Conservation (phyloP, 345 rosid species). For the Eucalyptus globulus region DNA sequence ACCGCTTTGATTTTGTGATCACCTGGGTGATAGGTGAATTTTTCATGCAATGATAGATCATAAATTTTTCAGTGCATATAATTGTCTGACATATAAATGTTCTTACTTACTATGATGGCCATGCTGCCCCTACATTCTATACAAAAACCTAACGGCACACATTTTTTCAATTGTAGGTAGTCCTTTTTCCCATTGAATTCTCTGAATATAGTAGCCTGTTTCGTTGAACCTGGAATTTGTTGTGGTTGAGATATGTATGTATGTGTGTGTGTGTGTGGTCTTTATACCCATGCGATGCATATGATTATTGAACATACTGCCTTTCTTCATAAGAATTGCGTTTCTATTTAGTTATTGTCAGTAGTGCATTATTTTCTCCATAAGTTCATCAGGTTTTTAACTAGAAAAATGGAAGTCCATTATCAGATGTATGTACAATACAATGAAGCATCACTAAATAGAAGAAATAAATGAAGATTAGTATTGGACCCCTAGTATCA, state of each 20-base stretch:
- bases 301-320: not conserved
- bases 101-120: not conserved
- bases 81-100: not conserved
- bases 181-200: not conserved
- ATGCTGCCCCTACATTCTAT: not conserved
- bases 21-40: conserved; percentile 81
- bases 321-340: not conserved
- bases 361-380: not conserved
- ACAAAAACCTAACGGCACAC: not conserved
- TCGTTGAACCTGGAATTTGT: not conserved
- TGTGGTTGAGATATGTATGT: not conserved
- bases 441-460: not conserved
- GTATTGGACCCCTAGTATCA: not conserved
- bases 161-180: not conserved
- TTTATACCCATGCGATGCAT: not conserved
- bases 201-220: not conserved
- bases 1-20: conserved; percentile 84
- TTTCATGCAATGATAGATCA: not conserved
- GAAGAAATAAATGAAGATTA: not conserved
- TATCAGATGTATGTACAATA: not conserved
- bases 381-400: not conserved
- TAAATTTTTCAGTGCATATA: not conserved
- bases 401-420: not conserved
- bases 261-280: not conserved
- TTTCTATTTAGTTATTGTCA: not conserved